These are phyloP conservation scores for Raphidocelis subcapitata DNA, from an alignment of 139 green algal genomes.

Conservation along the genomic window DNA sequence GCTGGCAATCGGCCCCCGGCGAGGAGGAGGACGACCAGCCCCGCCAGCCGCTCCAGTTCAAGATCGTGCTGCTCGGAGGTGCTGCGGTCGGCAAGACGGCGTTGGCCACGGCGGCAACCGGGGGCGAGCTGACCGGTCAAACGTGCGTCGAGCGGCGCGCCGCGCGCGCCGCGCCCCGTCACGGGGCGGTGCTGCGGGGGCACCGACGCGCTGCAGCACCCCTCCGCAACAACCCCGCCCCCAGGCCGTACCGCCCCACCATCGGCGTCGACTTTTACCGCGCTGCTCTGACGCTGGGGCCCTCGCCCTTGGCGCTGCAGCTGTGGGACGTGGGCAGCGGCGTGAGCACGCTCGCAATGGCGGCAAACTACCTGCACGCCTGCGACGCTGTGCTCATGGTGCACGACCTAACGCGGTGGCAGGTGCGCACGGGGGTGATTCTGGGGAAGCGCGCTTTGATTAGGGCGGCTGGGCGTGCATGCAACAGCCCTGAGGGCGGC, in stretches of 20 bases:
- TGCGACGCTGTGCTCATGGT: slow-evolving; percentile 23
- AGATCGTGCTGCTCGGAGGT: slow-evolving; percentile 18
- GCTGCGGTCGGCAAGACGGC: slow-evolving; percentile 18
- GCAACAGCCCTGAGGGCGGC: no score
- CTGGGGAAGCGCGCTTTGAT: no score
- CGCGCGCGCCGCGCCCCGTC: no score
- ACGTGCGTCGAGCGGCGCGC: background rate
- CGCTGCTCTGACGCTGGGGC: background rate
- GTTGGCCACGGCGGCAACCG: background rate
- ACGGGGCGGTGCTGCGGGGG: no score
- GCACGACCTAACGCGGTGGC: background rate
- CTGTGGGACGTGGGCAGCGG: slow-evolving; percentile 23
- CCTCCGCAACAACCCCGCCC: no score
- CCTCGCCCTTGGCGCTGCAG: background rate
- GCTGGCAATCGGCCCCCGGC: no score
- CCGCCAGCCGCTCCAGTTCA: slow-evolving; percentile 8
- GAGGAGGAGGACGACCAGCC: background rate
- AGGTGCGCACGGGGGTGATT: background rate
- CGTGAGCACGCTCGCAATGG: slow-evolving; percentile 19
- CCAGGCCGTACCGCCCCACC: slow-evolving; percentile 8
- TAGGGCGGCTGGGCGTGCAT: no score
- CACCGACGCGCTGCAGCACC: background rate
- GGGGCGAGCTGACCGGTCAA: background rate
- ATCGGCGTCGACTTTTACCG: slow-evolving; percentile 14
- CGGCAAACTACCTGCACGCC: slow-evolving; percentile 26